A percentile compares a stretch with the other conserved stretches of the same genome.
phyloP scores from a whole-genome alignment of 1,139 yeast species.

The Chernovozyma aurita region DNA sequence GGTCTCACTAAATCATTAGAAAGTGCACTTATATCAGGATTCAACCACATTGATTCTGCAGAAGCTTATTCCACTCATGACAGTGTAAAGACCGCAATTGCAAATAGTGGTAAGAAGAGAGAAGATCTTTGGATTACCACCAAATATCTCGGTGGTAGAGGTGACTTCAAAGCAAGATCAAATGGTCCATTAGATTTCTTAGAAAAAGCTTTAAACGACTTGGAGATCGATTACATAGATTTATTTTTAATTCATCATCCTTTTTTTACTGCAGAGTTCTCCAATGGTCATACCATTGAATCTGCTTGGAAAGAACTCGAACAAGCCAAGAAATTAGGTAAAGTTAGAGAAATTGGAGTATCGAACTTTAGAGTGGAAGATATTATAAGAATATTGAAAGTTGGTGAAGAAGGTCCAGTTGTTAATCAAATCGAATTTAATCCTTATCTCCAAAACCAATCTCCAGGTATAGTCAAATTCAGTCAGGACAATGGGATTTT shows the following conservation, averaged over 20 bases:
- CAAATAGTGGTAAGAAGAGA: conserved; percentile 12
- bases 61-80: conserved; percentile 23
- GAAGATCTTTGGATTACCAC: conserved; percentile 21
- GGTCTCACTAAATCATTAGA: conserved; percentile 9
- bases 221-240: conserved; percentile 66
- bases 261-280: conserved; percentile 9
- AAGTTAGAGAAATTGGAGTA: conserved; percentile 26
- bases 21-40: conserved; percentile 15
- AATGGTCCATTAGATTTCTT: conserved; percentile 47
- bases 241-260: conserved; percentile 32
- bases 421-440: conserved; percentile 28
- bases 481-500: conserved; percentile 15
- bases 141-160: conserved; percentile 12
- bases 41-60: conserved; percentile 23
- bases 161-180: conserved; percentile 13
- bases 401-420: conserved; percentile 14
- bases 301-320: conserved; percentile 26
- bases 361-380: conserved; percentile 22
- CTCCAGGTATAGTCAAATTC: conserved; percentile 17
- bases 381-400: conserved; percentile 14
- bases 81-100: conserved; percentile 18
- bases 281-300: conserved; percentile 14
- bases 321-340: conserved; percentile 23
- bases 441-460: conserved; percentile 23
- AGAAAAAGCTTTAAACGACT: conserved; percentile 41